Base-by-base conservation (phyloP, 1,139 yeast genomes). In the Hemisphaericaspora xylanilytica region DNA sequence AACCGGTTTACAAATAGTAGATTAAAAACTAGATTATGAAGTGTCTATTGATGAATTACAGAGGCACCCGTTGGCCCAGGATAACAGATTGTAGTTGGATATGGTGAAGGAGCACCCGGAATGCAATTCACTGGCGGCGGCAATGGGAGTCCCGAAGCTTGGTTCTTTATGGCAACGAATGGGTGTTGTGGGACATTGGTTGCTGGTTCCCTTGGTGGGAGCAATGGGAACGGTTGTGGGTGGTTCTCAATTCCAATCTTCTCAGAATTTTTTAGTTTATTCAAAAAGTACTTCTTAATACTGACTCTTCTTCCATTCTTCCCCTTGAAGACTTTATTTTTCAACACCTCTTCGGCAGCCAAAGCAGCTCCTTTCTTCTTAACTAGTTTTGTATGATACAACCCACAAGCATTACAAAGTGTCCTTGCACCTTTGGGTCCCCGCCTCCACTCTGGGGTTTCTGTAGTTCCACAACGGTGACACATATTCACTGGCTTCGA, bases 371-470 rank as follows among this genome's bases (percentile, higher is more conserved):
- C 92, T 49, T 77, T 80, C 36, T 59, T 56, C 39, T 53, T 61
- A 36, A 79, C 77, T 39, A 84, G 65, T 56, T 85, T 85, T 21
- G 92, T 88, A 59, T 83, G 89, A 58, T 78, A 85, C 36, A 88
- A 67, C 0, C 96, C 96, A 63, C 96, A 88, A 0, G 96, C 95
- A 59, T 88, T 88, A 61, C 96, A 88, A 43, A 88, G 67, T 0
- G 95, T 85, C 38, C 94, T 70, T 10, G 84, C 85, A 0, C 96
- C 96, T 44, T 80, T 78, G 2, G 96, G 96, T 0, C 96, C 96
- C 41, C 89, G 72, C 48, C 96, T 70, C 96, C 96, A 88, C 62
- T 88, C 96, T 1, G 96, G 95, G 1, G 96, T 87, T 44, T 82
- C 87, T 3, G 78, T 74, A n/a, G 85, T 81, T 15, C 84, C 85